phyloP scores from a whole-genome alignment of 1,284 basidiomycete species.

The Heterobasidion irregulare region DNA sequence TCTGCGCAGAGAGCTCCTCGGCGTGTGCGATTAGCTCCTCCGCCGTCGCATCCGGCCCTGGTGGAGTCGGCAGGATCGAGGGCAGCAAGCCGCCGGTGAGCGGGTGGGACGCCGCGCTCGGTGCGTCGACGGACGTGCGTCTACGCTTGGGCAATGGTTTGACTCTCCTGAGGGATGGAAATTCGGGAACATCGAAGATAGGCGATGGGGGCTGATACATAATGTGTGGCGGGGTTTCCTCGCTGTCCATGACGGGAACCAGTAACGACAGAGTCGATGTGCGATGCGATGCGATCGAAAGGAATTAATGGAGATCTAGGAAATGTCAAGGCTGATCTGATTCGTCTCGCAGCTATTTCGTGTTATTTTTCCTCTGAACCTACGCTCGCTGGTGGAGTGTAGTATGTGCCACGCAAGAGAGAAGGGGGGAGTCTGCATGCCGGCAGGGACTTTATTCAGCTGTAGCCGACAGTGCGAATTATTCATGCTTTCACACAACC shows the following conservation, averaged over 20 bases:
- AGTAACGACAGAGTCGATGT: no score
- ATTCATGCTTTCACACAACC: background rate
- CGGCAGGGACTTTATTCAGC: background rate
- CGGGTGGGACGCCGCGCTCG: background rate
- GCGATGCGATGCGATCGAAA: background rate
- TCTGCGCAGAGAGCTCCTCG: slow-evolving; percentile 40
- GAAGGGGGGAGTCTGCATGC: background rate
- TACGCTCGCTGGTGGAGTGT: background rate
- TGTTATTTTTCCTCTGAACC: background rate
- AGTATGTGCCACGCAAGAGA: background rate
- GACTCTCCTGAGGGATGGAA: slow-evolving; percentile 50
- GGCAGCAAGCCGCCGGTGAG: slow-evolving; percentile 7
- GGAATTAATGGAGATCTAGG: background rate
- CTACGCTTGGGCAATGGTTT: slow-evolving; percentile 73
- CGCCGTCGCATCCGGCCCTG: slow-evolving; percentile 29
- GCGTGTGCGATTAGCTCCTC: slow-evolving; percentile 44
- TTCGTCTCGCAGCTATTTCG: background rate
- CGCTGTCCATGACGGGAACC: slow-evolving; percentile 4
- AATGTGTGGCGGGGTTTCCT: slow-evolving; percentile 7
- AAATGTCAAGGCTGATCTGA: background rate
- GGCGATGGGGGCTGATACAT: slow-evolving; percentile 45
- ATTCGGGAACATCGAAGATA: slow-evolving; percentile 53
- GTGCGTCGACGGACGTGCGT: slow-evolving; percentile 31
- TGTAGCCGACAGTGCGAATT: background rate
- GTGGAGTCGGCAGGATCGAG: slow-evolving; percentile 9